Evolutionary conservation across 306 rosid genomes (phyloP), one percentile per base, ranked within the genome.

Genomic region (Cicer bijugum): DNA sequence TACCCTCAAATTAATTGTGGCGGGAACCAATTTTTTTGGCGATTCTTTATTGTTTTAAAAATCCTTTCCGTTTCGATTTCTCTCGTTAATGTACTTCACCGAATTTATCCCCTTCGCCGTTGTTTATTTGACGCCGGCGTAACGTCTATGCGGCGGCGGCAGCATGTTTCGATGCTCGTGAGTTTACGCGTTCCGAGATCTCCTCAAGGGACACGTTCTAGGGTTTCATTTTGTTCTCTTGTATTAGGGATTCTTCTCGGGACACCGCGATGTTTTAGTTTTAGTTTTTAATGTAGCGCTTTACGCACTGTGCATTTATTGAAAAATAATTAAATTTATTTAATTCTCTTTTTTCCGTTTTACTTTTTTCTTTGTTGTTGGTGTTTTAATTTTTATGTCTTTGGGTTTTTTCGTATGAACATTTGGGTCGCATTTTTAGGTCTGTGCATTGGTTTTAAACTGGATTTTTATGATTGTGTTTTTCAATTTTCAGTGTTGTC

Each of bases 21-120:
- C 85, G 82, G 85, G 85, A 82, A 82, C 80, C 71, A 12, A 39
- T 14, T 15, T 60, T 62, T 45, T 60, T 58, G 58, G 8, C 72
- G 74, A 68, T 82, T 74, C 12, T 1, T 43, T 7, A 38, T 40
- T 67, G 11, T 67, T 20, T 14, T 12, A 0, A 2, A 28, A 3
- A 28, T 12, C 2, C 11, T 50, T 40, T 60, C 16, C n/a, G 12
- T 67, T 72, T n/a, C 40, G 17, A 1, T 52, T 48, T 37, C 37
- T 23, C 7, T 59, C 40, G 28, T 61, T 8, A 72, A 73, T 78
- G 77, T 19, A 43, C 11, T 3, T 1, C 14, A 45, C 1, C 33
- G 46, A 12, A 35, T 73, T 62, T 4, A 3, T 67, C 40, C 8
- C 8, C 0, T 50, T 67, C 62, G 1, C 20, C 35, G 50, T 47